Percentiles rank a stretch among this genome's conserved stretches.
Conservation (phyloP, 768 basidiomycete genomes). For the Tylopilus plumbeoviolaceoides region DNA sequence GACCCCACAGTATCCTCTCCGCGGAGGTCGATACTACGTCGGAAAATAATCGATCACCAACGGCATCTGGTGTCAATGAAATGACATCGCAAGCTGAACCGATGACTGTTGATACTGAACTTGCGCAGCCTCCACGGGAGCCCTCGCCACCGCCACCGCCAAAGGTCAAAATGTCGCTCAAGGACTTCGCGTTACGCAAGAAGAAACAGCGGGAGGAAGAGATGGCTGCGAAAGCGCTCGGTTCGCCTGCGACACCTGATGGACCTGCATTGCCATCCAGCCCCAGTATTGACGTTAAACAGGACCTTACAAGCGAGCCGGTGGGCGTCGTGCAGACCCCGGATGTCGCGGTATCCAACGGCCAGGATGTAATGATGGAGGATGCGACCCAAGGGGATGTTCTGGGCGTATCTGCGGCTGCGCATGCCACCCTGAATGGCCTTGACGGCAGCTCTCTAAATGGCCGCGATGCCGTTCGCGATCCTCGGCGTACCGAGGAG, state of each 20-base stretch:
- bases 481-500: neutral
- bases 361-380: constrained; percentile 10
- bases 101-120: constrained; percentile 5
- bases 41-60: neutral
- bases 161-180: constrained; percentile 54
- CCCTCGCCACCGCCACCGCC: constrained; percentile 36
- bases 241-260: constrained; percentile 21
- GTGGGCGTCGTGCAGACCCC: neutral
- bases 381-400: constrained; percentile 2
- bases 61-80: constrained; percentile 1
- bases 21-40: neutral
- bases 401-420: neutral
- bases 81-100: constrained; percentile 6
- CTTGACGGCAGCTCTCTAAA: neutral
- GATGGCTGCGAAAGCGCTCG: constrained; percentile 26
- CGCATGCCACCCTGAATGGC: neutral
- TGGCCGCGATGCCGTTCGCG: neutral
- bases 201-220: constrained; percentile 50
- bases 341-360: neutral
- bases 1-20: neutral
- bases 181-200: constrained; percentile 55
- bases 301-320: constrained; percentile 13
- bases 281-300: constrained; percentile 16
- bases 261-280: constrained; percentile 14
- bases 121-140: constrained; percentile 8